Percentiles rank a stretch among this genome's conserved stretches.
phyloP scores from a whole-genome alignment of 2,329 filamentous ascomycete genomes.

The Fonsecaea multimorphosa region DNA sequence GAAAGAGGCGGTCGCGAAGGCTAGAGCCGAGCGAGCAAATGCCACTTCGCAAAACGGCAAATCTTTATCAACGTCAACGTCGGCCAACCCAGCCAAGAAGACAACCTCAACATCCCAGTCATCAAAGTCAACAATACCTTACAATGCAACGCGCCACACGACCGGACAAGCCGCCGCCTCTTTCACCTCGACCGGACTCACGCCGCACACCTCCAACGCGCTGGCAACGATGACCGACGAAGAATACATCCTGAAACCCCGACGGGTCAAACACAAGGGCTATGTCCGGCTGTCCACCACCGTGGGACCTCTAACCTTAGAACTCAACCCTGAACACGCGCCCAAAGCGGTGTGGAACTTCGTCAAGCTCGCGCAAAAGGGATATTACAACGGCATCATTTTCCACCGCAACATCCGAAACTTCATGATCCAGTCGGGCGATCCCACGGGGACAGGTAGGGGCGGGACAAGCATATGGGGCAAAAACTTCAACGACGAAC shows the following conservation, averaged over 20 bases:
- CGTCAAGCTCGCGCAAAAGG: conserved; percentile 81
- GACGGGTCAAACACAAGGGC: conserved; percentile 84
- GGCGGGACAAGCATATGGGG: conserved; percentile 93
- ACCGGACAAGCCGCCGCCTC: conserved; percentile 90
- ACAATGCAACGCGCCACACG: conserved; percentile 89
- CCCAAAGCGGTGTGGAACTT: conserved; percentile 98
- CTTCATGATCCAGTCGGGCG: conserved; percentile 98
- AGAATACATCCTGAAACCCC: conserved; percentile 94
- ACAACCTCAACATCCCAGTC: conserved; percentile 30
- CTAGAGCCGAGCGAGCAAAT: conserved; percentile 71
- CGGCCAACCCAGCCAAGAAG: conserved; percentile 36
- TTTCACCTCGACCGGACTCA: conserved; percentile 93
- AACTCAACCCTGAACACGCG: conserved; percentile 87
- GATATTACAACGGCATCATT: conserved; percentile 80
- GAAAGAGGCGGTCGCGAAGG: conserved; percentile 91
- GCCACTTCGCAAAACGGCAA: conserved; percentile 22
- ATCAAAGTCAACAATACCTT: conserved; percentile 57
- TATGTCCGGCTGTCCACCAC: conserved; percentile 91
- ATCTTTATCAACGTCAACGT: conserved; percentile 5
- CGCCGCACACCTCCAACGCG: conserved; percentile 86
- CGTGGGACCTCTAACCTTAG: conserved; percentile 81
- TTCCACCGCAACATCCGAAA: conserved; percentile 95
- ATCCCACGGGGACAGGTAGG: conserved; percentile 87
- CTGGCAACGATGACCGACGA: conserved; percentile 87
- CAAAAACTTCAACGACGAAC: conserved; percentile 91